Conservation (phyloP, 495 filamentous ascomycete genomes). For the Amniculicola lignicola region DNA sequence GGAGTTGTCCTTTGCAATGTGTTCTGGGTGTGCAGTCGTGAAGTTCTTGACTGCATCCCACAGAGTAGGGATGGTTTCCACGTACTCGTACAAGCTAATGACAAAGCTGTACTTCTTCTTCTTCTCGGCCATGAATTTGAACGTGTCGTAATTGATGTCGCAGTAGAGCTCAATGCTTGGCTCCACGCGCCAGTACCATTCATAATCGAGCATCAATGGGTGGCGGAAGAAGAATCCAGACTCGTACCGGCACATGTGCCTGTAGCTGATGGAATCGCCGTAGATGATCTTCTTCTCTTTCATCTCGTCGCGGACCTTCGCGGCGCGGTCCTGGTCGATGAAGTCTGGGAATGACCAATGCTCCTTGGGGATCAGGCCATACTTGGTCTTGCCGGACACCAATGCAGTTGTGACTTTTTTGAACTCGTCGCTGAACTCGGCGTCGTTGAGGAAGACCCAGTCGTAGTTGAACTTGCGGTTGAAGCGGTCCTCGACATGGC, state of each 20-base stretch:
- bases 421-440: conserved; percentile 86
- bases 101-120: conserved; percentile 48
- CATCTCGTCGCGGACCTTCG: conserved; percentile 56
- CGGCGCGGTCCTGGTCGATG: conserved; percentile 57
- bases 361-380: conserved; percentile 60
- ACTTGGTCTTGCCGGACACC: conserved; percentile 85
- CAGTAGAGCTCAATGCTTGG: conserved; percentile 48
- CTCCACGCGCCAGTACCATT: conserved; percentile 51
- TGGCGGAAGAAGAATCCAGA: conserved; percentile 53
- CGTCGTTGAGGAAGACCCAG: conserved; percentile 98
- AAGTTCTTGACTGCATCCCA: conserved; percentile 94
- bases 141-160: conserved; percentile 49
- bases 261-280: conserved; percentile 73
- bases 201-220: conserved; percentile 46
- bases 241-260: conserved; percentile 51
- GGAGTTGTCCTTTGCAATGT: conserved; percentile 77
- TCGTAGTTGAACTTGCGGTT: conserved; percentile 95
- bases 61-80: conserved; percentile 90
- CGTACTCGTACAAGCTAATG: conserved; percentile 76
- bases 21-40: conserved; percentile 81
- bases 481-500: conserved; percentile 94
- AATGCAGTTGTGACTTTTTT: conserved; percentile 85
- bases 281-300: conserved; percentile 58
- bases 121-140: conserved; percentile 47
- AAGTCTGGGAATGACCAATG: conserved; percentile 54